Percentiles rank a stretch among this genome's conserved stretches.
These are phyloP conservation scores for Diplocarpon mali DNA, from an alignment of 2,329 filamentous ascomycete genomes.

Conservation along the genomic window DNA sequence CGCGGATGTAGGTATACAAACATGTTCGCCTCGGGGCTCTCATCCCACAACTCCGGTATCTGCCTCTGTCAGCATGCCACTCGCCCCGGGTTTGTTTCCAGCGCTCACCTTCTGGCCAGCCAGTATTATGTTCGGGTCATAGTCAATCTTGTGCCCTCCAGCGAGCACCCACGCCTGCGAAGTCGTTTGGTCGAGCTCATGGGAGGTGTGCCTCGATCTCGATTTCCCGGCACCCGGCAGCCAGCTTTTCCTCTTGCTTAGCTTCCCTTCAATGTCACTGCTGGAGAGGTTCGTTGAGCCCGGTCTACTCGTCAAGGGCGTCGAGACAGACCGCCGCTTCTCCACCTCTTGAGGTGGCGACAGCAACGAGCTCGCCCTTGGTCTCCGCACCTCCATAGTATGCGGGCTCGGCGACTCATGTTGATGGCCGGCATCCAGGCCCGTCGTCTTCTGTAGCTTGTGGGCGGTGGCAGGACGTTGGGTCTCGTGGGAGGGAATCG, in stretches of 20 bases:
- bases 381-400: not conserved
- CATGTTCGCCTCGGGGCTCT: slow-evolving; percentile 38
- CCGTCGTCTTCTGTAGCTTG: not conserved
- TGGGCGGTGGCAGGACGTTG: not conserved
- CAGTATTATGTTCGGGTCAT: slow-evolving; percentile 40
- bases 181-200: not conserved
- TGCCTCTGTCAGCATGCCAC: slow-evolving; percentile 23
- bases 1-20: slow-evolving; percentile 46
- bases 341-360: slow-evolving; percentile 1
- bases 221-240: slow-evolving; percentile 5
- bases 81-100: not conserved
- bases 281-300: slow-evolving; percentile 6
- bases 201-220: slow-evolving; percentile 13
- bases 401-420: not conserved
- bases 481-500: not conserved
- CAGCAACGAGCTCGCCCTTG: slow-evolving; percentile 3
- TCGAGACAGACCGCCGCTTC: slow-evolving; percentile 8
- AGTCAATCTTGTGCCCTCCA: slow-evolving; percentile 41
- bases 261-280: slow-evolving; percentile 3
- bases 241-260: slow-evolving; percentile 15
- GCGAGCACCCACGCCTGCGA: slow-evolving; percentile 41
- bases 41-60: slow-evolving; percentile 58
- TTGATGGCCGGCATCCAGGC: slow-evolving; percentile 1
- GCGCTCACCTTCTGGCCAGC: slow-evolving; percentile 43
- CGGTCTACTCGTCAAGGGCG: slow-evolving; percentile 5